These are phyloP conservation scores for Biscogniauxia marginata DNA, from an alignment of 2,329 filamentous ascomycete species.

Conservation along the genomic window DNA sequence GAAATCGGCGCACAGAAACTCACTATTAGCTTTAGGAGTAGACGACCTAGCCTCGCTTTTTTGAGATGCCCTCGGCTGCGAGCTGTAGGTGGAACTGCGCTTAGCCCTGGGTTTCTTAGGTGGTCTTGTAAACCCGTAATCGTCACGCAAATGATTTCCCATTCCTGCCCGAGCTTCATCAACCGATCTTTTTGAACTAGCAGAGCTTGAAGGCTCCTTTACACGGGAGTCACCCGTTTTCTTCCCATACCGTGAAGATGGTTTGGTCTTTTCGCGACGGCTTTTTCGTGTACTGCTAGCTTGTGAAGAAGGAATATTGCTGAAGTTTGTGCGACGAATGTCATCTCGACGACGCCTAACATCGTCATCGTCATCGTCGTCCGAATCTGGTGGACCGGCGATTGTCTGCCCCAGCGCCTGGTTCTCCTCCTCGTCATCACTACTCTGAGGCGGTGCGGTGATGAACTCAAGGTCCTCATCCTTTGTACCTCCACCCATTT, in stretches of 20 bases:
- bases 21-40: slow-evolving; percentile 10
- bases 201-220: slow-evolving; percentile 17
- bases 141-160: slow-evolving; percentile 13
- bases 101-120: slow-evolving; percentile 6
- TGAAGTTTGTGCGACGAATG: slow-evolving; percentile 37
- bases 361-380: slow-evolving; percentile 31
- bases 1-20: background rate
- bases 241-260: slow-evolving; percentile 1
- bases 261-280: slow-evolving; percentile 1
- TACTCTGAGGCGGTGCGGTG: slow-evolving; percentile 26
- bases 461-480: slow-evolving; percentile 22
- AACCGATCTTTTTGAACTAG: slow-evolving; percentile 25
- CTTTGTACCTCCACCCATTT: slow-evolving; percentile 13
- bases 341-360: slow-evolving; percentile 21
- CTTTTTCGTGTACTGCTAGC: slow-evolving; percentile 5
- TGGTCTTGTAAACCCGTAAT: slow-evolving; percentile 11
- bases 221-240: slow-evolving; percentile 1
- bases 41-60: slow-evolving; percentile 12
- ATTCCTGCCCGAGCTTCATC: slow-evolving; percentile 10
- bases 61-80: slow-evolving; percentile 13
- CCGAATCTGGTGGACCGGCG: slow-evolving; percentile 15
- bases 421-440: slow-evolving; percentile 23
- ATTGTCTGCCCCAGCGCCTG: background rate
- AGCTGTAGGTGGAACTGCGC: slow-evolving; percentile 7
- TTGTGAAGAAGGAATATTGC: slow-evolving; percentile 2